Percentiles rank a stretch among this genome's conserved stretches.
Conservation (phyloP, 495 filamentous ascomycete genomes). For the Annulohypoxylon moriforme region DNA sequence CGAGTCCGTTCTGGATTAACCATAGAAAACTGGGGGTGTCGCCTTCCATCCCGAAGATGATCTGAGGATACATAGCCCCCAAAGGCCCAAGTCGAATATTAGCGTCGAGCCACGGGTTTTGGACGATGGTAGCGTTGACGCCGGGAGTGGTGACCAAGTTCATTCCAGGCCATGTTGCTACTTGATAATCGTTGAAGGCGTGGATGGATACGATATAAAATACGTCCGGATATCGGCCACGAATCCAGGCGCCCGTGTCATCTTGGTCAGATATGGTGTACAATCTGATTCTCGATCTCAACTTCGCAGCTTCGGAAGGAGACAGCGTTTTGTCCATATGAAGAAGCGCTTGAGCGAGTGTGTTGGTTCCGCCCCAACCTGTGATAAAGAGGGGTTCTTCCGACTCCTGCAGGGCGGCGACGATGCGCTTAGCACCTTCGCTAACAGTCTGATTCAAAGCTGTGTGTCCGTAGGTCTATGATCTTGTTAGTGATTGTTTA, state of each 20-base stretch:
- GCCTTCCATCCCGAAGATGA: conserved; percentile 24
- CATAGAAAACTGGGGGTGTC: conserved; percentile 20
- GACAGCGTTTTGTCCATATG: conserved; percentile 16
- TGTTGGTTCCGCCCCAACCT: conserved; percentile 23
- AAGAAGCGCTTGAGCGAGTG: conserved; percentile 17
- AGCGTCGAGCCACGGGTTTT: conserved; percentile 5
- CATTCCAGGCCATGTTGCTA: conserved; percentile 3
- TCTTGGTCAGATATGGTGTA: conserved; percentile 17
- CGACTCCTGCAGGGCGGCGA: conserved; percentile 14
- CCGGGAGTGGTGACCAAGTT: background rate
- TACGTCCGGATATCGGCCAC: background rate
- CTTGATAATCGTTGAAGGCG: background rate
- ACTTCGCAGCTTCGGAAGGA: conserved; percentile 3
- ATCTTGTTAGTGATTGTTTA: background rate
- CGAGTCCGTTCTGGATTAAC: conserved; percentile 23
- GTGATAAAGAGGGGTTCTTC: conserved; percentile 9
- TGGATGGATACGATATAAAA: conserved; percentile 11
- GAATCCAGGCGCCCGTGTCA: conserved; percentile 5
- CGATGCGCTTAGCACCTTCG: conserved; percentile 14
- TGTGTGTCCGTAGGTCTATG: conserved; percentile 5
- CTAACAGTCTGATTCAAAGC: conserved; percentile 1
- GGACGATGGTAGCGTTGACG: background rate
- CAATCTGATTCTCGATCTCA: conserved; percentile 12
- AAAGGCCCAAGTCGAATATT: conserved; percentile 8
- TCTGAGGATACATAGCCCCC: background rate